These are phyloP conservation scores for Carnegiea gigantea DNA, from an alignment of 179 eudicot species.

Conservation along the genomic window DNA sequence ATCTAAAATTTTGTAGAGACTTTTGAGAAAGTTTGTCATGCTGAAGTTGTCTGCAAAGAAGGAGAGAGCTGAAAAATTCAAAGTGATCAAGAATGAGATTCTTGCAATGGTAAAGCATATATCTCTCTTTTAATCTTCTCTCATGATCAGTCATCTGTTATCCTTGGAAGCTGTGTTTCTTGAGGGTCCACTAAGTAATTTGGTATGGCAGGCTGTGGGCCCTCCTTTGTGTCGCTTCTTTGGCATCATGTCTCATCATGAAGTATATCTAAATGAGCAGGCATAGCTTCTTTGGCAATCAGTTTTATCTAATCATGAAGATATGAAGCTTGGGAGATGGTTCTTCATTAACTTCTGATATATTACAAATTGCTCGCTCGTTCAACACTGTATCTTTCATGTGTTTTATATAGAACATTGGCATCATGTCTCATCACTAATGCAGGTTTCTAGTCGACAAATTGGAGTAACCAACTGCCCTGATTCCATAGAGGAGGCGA, in stretches of 20 bases:
- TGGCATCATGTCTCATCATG: background rate
- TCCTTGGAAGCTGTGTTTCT: background rate
- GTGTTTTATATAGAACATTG: background rate
- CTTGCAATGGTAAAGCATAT: constrained; percentile 17
- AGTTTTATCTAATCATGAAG: too few relatives aligned
- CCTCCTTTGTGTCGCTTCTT: background rate
- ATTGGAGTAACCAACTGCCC: background rate
- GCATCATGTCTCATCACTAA: background rate
- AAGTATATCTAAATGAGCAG: background rate
- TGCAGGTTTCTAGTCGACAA: constrained; percentile 13
- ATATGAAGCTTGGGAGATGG: background rate
- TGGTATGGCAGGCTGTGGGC: background rate
- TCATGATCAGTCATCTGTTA: background rate
- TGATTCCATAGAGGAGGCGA: background rate
- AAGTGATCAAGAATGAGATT: constrained; percentile 22
- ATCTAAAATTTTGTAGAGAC: constrained; percentile 4
- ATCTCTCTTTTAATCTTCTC: background rate
- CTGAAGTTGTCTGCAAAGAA: constrained; percentile 8
- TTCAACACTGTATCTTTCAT: background rate
- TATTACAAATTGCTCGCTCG: background rate
- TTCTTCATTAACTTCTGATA: background rate
- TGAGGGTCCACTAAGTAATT: background rate
- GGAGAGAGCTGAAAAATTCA: constrained; percentile 16
- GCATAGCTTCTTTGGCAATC: background rate
- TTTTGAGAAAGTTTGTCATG: constrained; percentile 18